Evolutionary conservation across 2,329 filamentous ascomycete genomes (phyloP).

Genomic region (Didymellaceae sp.): DNA sequence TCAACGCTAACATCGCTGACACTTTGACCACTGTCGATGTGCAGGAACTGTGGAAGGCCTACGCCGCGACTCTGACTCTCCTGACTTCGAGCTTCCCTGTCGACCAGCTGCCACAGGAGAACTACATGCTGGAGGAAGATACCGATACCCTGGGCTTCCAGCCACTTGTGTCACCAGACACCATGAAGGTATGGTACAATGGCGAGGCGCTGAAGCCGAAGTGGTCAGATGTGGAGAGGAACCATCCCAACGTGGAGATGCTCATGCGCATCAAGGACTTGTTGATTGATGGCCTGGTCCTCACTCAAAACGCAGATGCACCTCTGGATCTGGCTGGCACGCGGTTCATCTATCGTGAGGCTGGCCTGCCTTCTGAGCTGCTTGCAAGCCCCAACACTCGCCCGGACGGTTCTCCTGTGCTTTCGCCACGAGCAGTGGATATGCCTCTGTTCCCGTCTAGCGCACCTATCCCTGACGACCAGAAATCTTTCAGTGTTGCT

Average conservation of each 20-base stretch:
- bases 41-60: constrained; percentile 69
- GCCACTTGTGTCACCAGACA: constrained; percentile 61
- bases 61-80: constrained; percentile 67
- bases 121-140: constrained; percentile 73
- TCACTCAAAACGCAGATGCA: constrained; percentile 60
- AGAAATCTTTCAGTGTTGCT: constrained; percentile 43
- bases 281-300: constrained; percentile 64
- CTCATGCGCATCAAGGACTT: constrained; percentile 70
- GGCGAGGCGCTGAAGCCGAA: constrained; percentile 58
- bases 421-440: constrained; percentile 48
- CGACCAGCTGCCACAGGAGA: constrained; percentile 60
- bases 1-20: constrained; percentile 62
- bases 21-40: constrained; percentile 63
- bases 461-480: constrained; percentile 41
- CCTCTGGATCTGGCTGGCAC: constrained; percentile 57
- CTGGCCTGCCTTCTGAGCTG: constrained; percentile 58
- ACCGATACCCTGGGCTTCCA: constrained; percentile 70
- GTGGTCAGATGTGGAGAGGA: constrained; percentile 61
- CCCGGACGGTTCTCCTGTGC: constrained; percentile 50
- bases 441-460: constrained; percentile 40
- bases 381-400: constrained; percentile 53
- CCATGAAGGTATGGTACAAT: constrained; percentile 60
- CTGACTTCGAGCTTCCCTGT: constrained; percentile 66
- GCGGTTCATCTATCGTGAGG: constrained; percentile 62
- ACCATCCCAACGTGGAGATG: constrained; percentile 68